Evolutionary conservation across 208 protist genomes (phyloP).

Genomic region (Angomonas deanei): DNA sequence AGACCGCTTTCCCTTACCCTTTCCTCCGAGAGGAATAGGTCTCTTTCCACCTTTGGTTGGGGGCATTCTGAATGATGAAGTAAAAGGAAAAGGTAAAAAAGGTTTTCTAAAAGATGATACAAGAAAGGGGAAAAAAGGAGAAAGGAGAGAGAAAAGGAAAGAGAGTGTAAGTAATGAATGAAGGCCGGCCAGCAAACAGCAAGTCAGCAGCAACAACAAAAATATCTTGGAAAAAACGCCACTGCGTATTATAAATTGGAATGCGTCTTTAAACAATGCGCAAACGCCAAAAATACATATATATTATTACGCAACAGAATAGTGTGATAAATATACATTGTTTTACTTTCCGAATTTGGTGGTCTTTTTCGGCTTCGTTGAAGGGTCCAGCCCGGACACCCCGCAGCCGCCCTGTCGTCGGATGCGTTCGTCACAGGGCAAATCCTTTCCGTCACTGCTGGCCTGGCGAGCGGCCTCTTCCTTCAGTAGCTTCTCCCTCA

Average conservation of each 20-base stretch:
- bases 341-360: conserved; percentile 8
- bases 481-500: conserved; percentile 14
- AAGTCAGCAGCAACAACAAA: conserved; percentile 1
- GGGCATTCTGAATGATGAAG: conserved; percentile 39
- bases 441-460: background rate
- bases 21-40: conserved; percentile 91
- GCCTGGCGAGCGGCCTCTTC: background rate
- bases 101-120: background rate
- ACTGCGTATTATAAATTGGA: background rate
- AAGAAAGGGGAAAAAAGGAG: conserved; percentile 6
- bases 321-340: conserved; percentile 3
- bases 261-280: background rate
- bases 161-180: background rate
- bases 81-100: conserved; percentile 6
- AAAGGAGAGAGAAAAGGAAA: conserved; percentile 6
- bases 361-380: conserved; percentile 36
- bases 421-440: conserved; percentile 55
- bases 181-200: background rate
- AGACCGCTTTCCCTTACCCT: conserved; percentile 96
- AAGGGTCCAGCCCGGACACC: conserved; percentile 39
- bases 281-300: conserved; percentile 1
- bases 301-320: background rate
- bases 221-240: background rate
- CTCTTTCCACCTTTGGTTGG: conserved; percentile 87
- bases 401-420: conserved; percentile 49